Evolutionary conservation across 2,329 filamentous ascomycete species (phyloP).

Genomic region (Epichloe glyceriae): DNA sequence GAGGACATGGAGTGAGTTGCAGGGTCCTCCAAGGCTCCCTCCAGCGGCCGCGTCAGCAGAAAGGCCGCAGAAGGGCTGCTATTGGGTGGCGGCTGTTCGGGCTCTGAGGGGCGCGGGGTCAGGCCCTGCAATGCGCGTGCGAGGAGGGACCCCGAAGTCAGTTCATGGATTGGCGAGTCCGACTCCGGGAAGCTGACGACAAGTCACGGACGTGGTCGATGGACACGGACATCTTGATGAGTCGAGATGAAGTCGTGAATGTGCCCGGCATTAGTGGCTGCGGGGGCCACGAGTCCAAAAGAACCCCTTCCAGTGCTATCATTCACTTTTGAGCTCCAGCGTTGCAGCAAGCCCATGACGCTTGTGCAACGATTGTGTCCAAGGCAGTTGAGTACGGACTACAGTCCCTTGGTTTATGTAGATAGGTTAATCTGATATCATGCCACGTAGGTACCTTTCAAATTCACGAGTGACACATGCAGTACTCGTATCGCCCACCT

Average conservation of each 20-base stretch:
- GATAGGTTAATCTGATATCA: background rate
- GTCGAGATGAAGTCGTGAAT: no score
- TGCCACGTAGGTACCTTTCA: background rate
- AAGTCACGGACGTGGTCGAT: background rate
- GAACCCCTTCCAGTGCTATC: no score
- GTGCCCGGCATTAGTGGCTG: no score
- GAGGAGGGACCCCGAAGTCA: background rate
- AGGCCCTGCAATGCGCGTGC: background rate
- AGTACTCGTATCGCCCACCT: background rate
- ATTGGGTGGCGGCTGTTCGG: background rate
- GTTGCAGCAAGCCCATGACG: no score
- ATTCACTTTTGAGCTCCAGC: no score
- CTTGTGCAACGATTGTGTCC: no score
- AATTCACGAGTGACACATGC: background rate
- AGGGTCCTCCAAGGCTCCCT: background rate
- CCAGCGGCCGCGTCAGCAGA: constrained; percentile 11
- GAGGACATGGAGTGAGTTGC: background rate
- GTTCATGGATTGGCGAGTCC: background rate
- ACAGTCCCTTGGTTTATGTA: no score
- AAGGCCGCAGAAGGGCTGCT: constrained; percentile 1
- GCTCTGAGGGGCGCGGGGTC: background rate
- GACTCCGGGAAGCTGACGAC: background rate
- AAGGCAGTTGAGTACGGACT: no score
- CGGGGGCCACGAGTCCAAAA: no score
- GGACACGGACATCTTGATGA: no score